Base-by-base conservation (phyloP, 306 rosid species). In the Trifolium dubium region DNA sequence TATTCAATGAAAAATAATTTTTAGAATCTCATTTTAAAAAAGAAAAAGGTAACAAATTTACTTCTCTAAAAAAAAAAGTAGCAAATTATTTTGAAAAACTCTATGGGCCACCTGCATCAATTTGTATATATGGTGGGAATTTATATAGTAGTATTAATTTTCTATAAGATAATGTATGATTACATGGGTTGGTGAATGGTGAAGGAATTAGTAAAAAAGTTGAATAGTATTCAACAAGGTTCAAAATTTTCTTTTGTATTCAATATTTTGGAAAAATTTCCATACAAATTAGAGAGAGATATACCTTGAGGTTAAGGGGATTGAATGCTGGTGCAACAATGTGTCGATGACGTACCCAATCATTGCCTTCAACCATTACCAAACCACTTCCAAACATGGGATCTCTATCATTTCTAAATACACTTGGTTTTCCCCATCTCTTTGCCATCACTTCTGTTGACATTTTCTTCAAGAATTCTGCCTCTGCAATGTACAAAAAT, bases 371-470 rank as follows among this genome's bases (percentile, higher is more conserved):
- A 0, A 85, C 80, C 96, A 90, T 88, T 13, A 92, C 19, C 67
- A 92, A 79, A 41, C 98, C 94, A 41, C 87, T 84, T 4, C 98
- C 98, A 75, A 92, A 92, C 98, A 92, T 88, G 15, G 98, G 89
- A 1, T 83, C 82, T 81, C 98, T 85, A 23, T 92, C 98, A 58
- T 74, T 84, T 78, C 76, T 81, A 77, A 92, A 92, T 39, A 92
- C 96, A 2, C 83, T 77, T 2, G 96, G 98, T 64, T 92, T 92
- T 11, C 98, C 98, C 98, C 98, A 92, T 15, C 83, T 69, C 84
- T 87, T 90, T 0, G 87, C 96, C 79, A 86, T 19, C 2, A 92
- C 96, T 73, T 76, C 86, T 5, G 71, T 65, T 0, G 98, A 92
- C 85, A 88, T 79, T 67, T 84, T 85, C 83, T 88, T 88, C 68